phyloP scores from a whole-genome alignment of 2,329 filamentous ascomycete species.

The Dothidotthia symphoricarpi region DNA sequence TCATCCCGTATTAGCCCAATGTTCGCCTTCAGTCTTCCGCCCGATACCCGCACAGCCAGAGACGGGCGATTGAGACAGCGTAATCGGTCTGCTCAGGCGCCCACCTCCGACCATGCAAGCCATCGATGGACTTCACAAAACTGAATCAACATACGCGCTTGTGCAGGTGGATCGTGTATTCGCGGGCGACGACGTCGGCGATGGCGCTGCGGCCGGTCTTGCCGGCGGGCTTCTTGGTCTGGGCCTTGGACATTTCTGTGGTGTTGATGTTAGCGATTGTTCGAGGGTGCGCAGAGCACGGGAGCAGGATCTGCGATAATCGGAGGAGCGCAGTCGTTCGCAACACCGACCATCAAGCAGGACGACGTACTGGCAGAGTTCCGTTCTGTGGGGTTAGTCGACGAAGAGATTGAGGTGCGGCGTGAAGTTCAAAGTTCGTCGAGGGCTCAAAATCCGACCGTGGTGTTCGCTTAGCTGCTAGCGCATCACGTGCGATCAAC shows the following conservation, averaged over 20 bases:
- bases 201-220: constrained; percentile 85
- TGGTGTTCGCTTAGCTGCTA: constrained; percentile 21
- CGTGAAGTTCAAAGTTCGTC: constrained; percentile 18
- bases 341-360: neutral
- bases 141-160: constrained; percentile 86
- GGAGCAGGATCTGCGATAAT: no score
- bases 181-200: constrained; percentile 96
- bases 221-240: constrained; percentile 59
- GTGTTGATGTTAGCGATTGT: constrained; percentile 17
- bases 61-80: constrained; percentile 16
- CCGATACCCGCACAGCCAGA: constrained; percentile 49
- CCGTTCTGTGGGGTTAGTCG: constrained; percentile 29
- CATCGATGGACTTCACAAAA: constrained; percentile 70
- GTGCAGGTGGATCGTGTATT: constrained; percentile 99
- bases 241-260: constrained; percentile 43
- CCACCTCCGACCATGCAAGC: constrained; percentile 39
- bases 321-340: neutral
- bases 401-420: constrained; percentile 21
- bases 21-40: constrained; percentile 62
- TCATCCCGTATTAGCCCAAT: constrained; percentile 47
- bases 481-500: constrained; percentile 8
- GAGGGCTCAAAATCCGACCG: constrained; percentile 14
- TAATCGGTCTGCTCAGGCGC: constrained; percentile 18
- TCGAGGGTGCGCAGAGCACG: neutral
- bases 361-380: constrained; percentile 25